Evolutionary conservation across 1,284 basidiomycete genomes (phyloP).

Genomic region (Ganoderma meredithae): DNA sequence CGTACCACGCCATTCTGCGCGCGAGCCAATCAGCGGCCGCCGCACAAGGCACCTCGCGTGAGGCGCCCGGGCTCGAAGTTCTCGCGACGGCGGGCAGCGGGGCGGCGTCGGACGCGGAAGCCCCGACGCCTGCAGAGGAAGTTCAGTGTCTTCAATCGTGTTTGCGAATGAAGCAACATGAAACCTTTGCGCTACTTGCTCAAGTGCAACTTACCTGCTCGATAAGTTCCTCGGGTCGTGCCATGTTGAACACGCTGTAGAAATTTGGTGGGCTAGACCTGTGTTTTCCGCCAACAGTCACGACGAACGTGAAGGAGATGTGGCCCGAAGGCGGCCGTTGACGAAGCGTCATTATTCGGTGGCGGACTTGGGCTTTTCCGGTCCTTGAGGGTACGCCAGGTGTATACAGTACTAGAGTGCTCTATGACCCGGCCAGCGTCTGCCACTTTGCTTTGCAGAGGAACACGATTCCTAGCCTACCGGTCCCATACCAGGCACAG

Average conservation of each 20-base stretch:
- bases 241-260: not conserved
- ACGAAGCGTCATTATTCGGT: not conserved
- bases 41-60: not conserved
- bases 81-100: not conserved
- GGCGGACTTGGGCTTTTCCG: not conserved
- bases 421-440: no score
- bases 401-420: no score
- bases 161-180: not conserved
- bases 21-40: constrained; percentile 9
- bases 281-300: not conserved
- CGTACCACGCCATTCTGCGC: constrained; percentile 7
- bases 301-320: not conserved
- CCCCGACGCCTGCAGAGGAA: not conserved
- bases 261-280: not conserved
- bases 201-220: not conserved
- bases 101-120: not conserved
- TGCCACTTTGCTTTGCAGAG: no score
- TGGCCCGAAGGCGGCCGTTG: not conserved
- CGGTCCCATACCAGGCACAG: no score
- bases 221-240: not conserved
- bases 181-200: not conserved
- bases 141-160: not conserved
- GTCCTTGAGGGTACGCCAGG: no score
- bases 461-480: no score
- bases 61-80: not conserved